Evolutionary conservation across 2,329 filamentous ascomycete genomes (phyloP).

Genomic region (Aspergillus aculeatinus): DNA sequence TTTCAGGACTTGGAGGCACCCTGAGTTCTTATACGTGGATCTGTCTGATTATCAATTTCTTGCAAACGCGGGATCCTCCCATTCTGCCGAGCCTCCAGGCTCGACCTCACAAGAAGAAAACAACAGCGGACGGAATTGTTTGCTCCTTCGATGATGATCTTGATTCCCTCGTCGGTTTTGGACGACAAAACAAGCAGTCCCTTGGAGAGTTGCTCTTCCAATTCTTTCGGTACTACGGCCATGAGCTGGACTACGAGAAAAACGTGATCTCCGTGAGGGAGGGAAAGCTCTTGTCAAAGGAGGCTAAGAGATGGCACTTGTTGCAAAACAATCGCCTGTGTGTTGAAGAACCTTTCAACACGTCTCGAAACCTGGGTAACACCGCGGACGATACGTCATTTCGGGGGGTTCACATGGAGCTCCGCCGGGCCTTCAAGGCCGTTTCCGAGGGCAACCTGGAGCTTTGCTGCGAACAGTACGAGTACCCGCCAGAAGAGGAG

Average conservation of each 20-base stretch:
- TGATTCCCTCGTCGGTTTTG: conserved; percentile 69
- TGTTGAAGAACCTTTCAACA: conserved; percentile 96
- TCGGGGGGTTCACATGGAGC: conserved; percentile 82
- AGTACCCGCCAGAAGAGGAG: conserved; percentile 80
- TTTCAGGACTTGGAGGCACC: conserved; percentile 80
- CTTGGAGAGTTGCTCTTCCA: conserved; percentile 86
- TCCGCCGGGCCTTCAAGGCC: conserved; percentile 82
- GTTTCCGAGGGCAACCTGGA: conserved; percentile 75
- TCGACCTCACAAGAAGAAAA: conserved; percentile 60
- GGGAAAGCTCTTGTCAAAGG: conserved; percentile 74
- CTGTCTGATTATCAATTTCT: conserved; percentile 93
- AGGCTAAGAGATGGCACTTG: conserved; percentile 84
- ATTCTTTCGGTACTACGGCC: conserved; percentile 92
- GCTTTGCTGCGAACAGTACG: conserved; percentile 82
- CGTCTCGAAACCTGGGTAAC: conserved; percentile 83
- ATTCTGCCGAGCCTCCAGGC: conserved; percentile 85
- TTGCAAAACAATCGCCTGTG: conserved; percentile 80
- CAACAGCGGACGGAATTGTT: conserved; percentile 62
- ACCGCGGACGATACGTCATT: conserved; percentile 96
- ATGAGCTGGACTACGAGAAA: conserved; percentile 88
- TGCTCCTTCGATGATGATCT: conserved; percentile 87
- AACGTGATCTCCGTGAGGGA: conserved; percentile 80
- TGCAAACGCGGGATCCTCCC: conserved; percentile 81
- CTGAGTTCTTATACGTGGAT: conserved; percentile 99
- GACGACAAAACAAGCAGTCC: conserved; percentile 75